Percentiles rank a stretch among this genome's conserved stretches.
Conservation (phyloP, 176 grass and related monocot genomes). For the Otatea glauca region DNA sequence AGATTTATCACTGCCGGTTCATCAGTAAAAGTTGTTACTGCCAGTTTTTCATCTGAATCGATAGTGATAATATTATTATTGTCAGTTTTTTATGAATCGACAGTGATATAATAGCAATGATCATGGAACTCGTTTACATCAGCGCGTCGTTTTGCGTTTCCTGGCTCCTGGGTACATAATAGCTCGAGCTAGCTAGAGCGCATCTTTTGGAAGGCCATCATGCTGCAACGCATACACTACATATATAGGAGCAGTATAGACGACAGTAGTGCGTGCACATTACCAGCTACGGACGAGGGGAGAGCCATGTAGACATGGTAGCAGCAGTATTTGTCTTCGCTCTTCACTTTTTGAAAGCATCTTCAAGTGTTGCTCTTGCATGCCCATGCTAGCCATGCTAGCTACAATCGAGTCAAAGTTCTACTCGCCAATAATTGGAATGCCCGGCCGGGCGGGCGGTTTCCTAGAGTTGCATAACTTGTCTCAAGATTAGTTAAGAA, state of each 20-base stretch:
- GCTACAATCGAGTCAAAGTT: neutral
- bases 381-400: neutral
- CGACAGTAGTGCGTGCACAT: neutral
- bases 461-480: neutral
- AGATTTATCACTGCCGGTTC: too few species aligned
- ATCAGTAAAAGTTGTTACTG: too few species aligned
- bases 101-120: too few species aligned
- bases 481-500: neutral
- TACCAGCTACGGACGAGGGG: neutral
- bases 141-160: too few species aligned
- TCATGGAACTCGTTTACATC: too few species aligned
- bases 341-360: conserved; percentile 21
- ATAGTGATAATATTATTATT: too few species aligned
- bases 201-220: neutral
- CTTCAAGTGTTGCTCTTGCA: neutral
- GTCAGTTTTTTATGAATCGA: too few species aligned
- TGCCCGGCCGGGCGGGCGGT: neutral
- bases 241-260: neutral
- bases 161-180: too few species aligned
- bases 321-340: neutral
- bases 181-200: too few species aligned
- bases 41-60: too few species aligned
- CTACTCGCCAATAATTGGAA: conserved; percentile 1
- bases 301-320: conserved; percentile 4
- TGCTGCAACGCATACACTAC: neutral